A percentile compares a stretch with the other conserved stretches of the same genome.
Evolutionary conservation across 169 alveolate genomes (phyloP).

Genomic region (Fabrea salina): DNA sequence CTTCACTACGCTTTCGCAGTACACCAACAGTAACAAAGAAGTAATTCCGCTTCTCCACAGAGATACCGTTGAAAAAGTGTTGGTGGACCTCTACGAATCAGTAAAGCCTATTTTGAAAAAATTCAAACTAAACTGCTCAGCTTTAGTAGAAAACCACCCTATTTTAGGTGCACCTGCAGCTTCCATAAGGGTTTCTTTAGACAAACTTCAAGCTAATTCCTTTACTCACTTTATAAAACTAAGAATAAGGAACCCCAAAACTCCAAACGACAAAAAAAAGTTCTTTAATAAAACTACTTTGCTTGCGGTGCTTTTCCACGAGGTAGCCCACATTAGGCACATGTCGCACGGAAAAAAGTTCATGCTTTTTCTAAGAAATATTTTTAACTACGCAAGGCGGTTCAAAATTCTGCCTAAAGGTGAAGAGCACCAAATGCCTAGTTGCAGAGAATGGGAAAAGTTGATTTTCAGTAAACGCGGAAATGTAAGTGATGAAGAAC

Average conservation of each 20-base stretch:
- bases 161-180: neutral
- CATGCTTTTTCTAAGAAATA: slow-evolving; percentile 43
- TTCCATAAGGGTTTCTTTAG: neutral
- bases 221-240: slow-evolving; percentile 10
- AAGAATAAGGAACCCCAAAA: slow-evolving; percentile 30
- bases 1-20: neutral
- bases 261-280: slow-evolving; percentile 17
- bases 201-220: neutral
- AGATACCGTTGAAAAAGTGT: neutral
- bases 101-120: slow-evolving; percentile 2
- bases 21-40: neutral
- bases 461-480: neutral
- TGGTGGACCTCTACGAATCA: neutral
- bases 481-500: slow-evolving; percentile 23
- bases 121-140: neutral
- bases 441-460: slow-evolving; percentile 19
- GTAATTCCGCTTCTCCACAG: slow-evolving; percentile 13
- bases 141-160: slow-evolving; percentile 19
- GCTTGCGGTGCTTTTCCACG: slow-evolving; percentile 52
- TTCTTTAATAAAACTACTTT: slow-evolving; percentile 43
- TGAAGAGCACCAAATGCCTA: slow-evolving; percentile 1
- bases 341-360: slow-evolving; percentile 53
- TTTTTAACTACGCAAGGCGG: slow-evolving; percentile 38
- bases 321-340: slow-evolving; percentile 52
- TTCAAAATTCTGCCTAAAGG: slow-evolving; percentile 8